Percentiles rank a stretch among this genome's conserved stretches.
Conservation (phyloP, 1,139 yeast genomes). For the Sugiyamaella paludigena region DNA sequence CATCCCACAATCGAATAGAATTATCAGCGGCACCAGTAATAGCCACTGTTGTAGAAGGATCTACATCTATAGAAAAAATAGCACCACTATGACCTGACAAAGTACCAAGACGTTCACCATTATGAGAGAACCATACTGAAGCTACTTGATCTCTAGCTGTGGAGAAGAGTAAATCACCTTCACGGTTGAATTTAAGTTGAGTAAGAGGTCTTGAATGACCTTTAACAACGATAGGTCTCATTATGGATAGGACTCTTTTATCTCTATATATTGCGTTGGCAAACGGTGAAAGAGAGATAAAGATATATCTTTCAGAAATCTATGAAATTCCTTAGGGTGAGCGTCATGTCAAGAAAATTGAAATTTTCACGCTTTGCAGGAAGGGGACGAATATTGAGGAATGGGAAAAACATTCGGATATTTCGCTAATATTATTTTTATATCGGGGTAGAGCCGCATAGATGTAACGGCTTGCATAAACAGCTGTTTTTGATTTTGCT, state of each 20-base stretch:
- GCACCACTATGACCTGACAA: constrained; percentile 90
- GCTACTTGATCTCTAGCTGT: constrained; percentile 81
- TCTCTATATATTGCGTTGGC: too few relatives aligned
- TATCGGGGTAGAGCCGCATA: too few relatives aligned
- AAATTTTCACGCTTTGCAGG: constrained; percentile 3
- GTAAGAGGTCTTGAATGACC: constrained; percentile 50
- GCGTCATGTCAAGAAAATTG: not conserved
- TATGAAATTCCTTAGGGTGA: too few relatives aligned
- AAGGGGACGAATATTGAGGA: not conserved
- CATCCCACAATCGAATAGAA: constrained; percentile 81
- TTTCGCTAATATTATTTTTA: not conserved
- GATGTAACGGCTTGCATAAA: too few relatives aligned
- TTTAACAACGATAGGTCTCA: constrained; percentile 29
- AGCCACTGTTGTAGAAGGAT: constrained; percentile 59
- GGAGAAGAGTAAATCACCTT: constrained; percentile 91
- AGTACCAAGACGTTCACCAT: constrained; percentile 97
- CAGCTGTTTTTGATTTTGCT: too few relatives aligned
- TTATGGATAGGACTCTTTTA: constrained; percentile 1
- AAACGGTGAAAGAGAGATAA: too few relatives aligned
- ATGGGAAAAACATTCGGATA: not conserved
- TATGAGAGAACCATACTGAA: constrained; percentile 83
- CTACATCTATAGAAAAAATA: constrained; percentile 91
- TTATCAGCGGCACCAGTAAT: constrained; percentile 93
- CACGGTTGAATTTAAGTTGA: constrained; percentile 89
- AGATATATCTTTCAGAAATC: too few relatives aligned